These are phyloP conservation scores for Carpinus viminea DNA, from an alignment of 306 rosid species.

Conservation along the genomic window DNA sequence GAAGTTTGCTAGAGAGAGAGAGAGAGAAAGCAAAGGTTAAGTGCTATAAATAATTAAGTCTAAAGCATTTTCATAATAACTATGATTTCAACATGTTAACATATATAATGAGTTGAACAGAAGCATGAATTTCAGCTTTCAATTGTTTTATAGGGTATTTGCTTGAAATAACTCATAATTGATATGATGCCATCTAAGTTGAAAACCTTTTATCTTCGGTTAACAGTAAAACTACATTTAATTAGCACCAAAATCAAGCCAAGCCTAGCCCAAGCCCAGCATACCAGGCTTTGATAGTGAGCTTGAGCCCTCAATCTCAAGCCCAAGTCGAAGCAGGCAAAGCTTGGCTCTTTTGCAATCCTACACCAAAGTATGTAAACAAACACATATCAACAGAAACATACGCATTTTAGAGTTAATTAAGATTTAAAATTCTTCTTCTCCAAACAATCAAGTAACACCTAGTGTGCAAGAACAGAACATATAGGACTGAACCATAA, in stretches of 20 bases:
- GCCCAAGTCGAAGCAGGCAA: neutral
- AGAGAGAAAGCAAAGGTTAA: neutral
- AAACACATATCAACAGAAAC: neutral
- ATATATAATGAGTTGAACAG: neutral
- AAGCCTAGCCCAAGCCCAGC: neutral
- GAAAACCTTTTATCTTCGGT: neutral
- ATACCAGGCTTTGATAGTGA: slow-evolving; percentile 5
- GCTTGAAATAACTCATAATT: neutral
- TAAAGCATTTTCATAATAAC: neutral
- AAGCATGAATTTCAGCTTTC: neutral
- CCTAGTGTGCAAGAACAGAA: neutral
- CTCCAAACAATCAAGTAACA: neutral
- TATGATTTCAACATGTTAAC: neutral
- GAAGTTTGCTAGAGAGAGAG: neutral
- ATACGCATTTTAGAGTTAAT: neutral
- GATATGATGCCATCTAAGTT: neutral
- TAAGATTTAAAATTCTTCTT: neutral
- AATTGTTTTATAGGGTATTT: neutral
- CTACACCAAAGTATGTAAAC: neutral
- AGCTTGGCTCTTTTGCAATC: neutral
- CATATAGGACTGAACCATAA: neutral
- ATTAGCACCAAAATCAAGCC: neutral
- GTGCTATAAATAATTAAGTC: neutral
- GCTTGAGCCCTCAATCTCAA: neutral
- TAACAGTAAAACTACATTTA: neutral